Base-by-base conservation (phyloP, 78 protist species). In the Dictyostelium brefeldianum region DNA sequence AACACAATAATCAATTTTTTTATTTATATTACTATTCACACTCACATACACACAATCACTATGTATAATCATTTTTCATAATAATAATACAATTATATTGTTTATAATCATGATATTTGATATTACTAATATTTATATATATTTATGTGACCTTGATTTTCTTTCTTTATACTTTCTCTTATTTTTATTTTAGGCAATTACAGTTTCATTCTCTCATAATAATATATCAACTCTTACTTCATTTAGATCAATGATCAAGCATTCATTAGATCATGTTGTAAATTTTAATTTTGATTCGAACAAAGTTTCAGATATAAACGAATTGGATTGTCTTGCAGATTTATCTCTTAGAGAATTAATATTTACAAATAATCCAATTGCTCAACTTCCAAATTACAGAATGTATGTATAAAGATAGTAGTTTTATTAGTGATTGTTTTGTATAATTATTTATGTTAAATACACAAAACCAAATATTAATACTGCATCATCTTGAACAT, bases 201-300 rank as follows among this genome's bases (percentile, higher is more conserved):
- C 92, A 14, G 50, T 85, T 8, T 85, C 92, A 74, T 85, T 85
- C 48, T 22, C 92, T 59, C 80, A 67, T 47, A 85, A 85, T 53
- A 75, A 54, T 59, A 85, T 85, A 14, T 74, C 81, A 46, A 27
- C 83, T n/a, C 62, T 85, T 5, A 2, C 78, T 46, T 73, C 83
- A 85, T 85, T 74, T 62, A n/a, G 11, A 10, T 43, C n/a, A 18
- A 85, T 85, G 81, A 54, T 78, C 5, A 71, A 22, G 18, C 62
- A 31, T 17, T 73, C 80, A 48, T 47, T 85, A 20, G 92, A 85
- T 48, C 54, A 85, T 75, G 20, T 85, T 48, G 62, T 85, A 11
- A 85, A 85, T 62, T 85, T 59, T 48, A 85, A 75, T 46, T 85
- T 85, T 62, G 80, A 70, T 41, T 67, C 79, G 12, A 85, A 85